Percentiles rank a stretch among this genome's conserved stretches.
Conservation (phyloP, 768 basidiomycete genomes). For the Lentinula aciculospora region DNA sequence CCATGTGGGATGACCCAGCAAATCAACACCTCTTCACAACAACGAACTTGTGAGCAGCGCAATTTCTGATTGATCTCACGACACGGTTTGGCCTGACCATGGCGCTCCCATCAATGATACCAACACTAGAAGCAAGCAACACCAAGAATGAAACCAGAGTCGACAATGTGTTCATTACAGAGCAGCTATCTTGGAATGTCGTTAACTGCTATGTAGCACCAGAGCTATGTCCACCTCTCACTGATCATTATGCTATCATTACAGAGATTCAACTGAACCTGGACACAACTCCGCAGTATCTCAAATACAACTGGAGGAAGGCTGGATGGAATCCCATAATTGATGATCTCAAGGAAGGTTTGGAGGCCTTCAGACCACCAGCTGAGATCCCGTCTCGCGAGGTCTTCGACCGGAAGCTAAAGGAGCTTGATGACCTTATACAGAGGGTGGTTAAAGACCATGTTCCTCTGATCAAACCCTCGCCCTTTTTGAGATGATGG, state of each 20-base stretch:
- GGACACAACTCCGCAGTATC: not conserved
- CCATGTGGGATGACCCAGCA: too few relatives aligned
- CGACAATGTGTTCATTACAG: constrained; percentile 28
- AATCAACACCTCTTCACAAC: constrained; percentile 17
- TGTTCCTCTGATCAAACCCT: not conserved
- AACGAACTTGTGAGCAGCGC: not conserved
- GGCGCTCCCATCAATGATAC: constrained; percentile 22
- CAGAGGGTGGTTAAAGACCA: not conserved
- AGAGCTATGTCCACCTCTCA: constrained; percentile 6
- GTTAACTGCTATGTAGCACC: constrained; percentile 18
- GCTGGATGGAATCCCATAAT: constrained; percentile 19
- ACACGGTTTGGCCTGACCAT: constrained; percentile 18
- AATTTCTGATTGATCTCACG: constrained; percentile 16
- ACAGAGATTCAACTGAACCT: constrained; percentile 16
- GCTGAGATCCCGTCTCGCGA: not conserved
- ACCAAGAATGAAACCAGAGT: constrained; percentile 18
- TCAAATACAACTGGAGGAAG: constrained; percentile 14
- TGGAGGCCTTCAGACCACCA: not conserved
- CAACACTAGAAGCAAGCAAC: constrained; percentile 14
- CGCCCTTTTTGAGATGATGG: not conserved
- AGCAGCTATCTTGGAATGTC: constrained; percentile 9
- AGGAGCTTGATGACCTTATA: not conserved
- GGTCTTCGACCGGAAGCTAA: not conserved
- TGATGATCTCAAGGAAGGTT: not conserved
- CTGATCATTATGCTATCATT: constrained; percentile 29